Evolutionary conservation across 192 early-diverging fungal species (phyloP), one percentile per base, ranked within the genome.

Genomic region (Rhizophagus clarus): DNA sequence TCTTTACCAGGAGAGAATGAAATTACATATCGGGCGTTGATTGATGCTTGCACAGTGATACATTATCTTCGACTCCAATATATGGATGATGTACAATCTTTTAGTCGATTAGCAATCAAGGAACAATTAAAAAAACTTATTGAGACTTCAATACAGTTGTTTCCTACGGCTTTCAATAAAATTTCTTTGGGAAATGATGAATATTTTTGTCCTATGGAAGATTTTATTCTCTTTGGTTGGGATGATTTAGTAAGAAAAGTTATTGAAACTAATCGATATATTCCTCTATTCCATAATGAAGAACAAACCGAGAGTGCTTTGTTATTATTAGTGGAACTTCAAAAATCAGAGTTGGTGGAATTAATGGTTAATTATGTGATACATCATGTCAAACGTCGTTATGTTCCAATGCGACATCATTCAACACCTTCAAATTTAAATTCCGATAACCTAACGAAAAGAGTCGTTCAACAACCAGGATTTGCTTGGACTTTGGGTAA

Each of bases 241-340:
- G 68, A 70, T 70, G 68, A 70, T 40, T 9, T 70, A n/a, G 68
- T 70, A 40, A 42, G 42, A 40, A 40, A 17, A 12, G 11, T 70
- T 24, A 14, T 70, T 37, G 10, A 40, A 17, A 42, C 17, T 8
- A 8, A 42, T 22, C 32, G 37, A 45, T 70, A n/a, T 70, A 70
- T 70, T 70, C 68, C 68, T n/a, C 32, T 70, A 22, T 70, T 70
- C 42, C 68, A 70, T 45, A n/a, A 70, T 4, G 37, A 70, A 15
- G 68, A 70, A 3, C 17, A 37, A 42, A 42, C 68, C 22, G 68
- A 70, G 42, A 70, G 68, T 42, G 37, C 68, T 70, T 70, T 70
- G 26, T 32, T 37, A 40, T 70, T 70, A n/a, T 70, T 70, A 22
- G 22, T 70, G 24, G 34, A 70, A 22, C 68, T 70, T 70, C 68